Evolutionary conservation across 2,329 filamentous ascomycete species (phyloP).

Genomic region (Neonectria punicea): DNA sequence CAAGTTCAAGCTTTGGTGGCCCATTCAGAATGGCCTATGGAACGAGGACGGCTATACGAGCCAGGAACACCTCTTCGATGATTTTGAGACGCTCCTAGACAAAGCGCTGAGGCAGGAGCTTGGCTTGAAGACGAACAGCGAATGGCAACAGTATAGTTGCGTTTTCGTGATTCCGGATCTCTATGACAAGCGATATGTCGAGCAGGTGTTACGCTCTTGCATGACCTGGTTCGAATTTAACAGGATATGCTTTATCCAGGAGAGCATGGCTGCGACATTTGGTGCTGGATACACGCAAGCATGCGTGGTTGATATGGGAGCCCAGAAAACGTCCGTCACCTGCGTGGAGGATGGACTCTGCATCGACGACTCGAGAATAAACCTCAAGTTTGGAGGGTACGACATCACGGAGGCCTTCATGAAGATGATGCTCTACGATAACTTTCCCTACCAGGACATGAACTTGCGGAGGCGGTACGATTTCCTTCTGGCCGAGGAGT

Average conservation of each 20-base stretch:
- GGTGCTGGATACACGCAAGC: conserved; percentile 94
- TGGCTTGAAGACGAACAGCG: conserved; percentile 78
- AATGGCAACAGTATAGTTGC: conserved; percentile 91
- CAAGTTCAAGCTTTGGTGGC: conserved; percentile 93
- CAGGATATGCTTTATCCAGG: conserved; percentile 92
- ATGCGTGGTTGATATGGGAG: conserved; percentile 95
- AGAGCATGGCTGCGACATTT: conserved; percentile 93
- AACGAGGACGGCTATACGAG: conserved; percentile 90
- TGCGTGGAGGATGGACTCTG: conserved; percentile 97
- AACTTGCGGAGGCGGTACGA: conserved; percentile 92
- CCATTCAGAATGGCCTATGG: conserved; percentile 84
- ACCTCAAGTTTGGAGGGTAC: conserved; percentile 91
- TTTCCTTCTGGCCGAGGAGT: conserved; percentile 91
- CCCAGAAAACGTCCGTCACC: conserved; percentile 96
- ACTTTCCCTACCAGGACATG: conserved; percentile 95
- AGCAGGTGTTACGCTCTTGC: conserved; percentile 83
- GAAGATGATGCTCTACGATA: conserved; percentile 97
- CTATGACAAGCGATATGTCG: conserved; percentile 94
- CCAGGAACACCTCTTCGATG: conserved; percentile 83
- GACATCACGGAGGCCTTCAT: conserved; percentile 95
- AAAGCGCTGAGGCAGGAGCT: conserved; percentile 88
- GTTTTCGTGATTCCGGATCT: conserved; percentile 98
- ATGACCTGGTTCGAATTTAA: conserved; percentile 92
- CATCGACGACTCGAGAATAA: conserved; percentile 92
- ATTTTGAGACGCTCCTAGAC: conserved; percentile 88